These are phyloP conservation scores for Fusarium protoensiforme DNA, from an alignment of 2,329 filamentous ascomycete species.

Conservation along the genomic window DNA sequence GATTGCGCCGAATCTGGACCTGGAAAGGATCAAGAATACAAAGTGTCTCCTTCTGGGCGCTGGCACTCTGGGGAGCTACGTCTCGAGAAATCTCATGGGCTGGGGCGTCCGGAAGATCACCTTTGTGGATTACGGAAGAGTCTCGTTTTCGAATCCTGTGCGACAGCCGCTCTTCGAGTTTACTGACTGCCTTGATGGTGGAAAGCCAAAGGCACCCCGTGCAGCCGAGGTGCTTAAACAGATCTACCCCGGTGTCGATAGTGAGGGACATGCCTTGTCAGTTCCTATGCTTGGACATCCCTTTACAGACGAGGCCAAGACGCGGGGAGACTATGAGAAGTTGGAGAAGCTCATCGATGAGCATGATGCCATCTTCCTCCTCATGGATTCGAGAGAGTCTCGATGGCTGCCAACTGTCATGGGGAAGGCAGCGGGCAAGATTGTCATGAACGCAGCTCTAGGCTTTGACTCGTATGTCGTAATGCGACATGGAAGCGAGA, in stretches of 20 bases:
- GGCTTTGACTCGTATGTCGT: constrained; percentile 98
- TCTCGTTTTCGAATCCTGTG: constrained; percentile 97
- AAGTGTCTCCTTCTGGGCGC: constrained; percentile 92
- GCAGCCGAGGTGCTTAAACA: constrained; percentile 84
- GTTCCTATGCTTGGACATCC: constrained; percentile 98
- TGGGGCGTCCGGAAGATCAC: constrained; percentile 97
- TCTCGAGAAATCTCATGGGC: constrained; percentile 89
- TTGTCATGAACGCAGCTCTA: constrained; percentile 95
- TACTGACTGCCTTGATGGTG: constrained; percentile 86
- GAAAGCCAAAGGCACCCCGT: constrained; percentile 82
- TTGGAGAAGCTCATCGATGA: constrained; percentile 80
- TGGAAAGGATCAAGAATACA: constrained; percentile 89
- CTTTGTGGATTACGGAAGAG: constrained; percentile 91
- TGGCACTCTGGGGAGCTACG: constrained; percentile 93
- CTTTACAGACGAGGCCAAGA: constrained; percentile 76
- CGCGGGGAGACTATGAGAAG: constrained; percentile 78
- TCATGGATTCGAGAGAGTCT: constrained; percentile 96
- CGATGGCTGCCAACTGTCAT: constrained; percentile 97
- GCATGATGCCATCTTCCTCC: constrained; percentile 93
- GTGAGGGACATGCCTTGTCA: constrained; percentile 81
- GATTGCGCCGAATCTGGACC: constrained; percentile 86
- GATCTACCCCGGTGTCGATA: constrained; percentile 92
- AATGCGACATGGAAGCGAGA: constrained; percentile 89
- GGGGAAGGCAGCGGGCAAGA: constrained; percentile 91
- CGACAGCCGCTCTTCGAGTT: constrained; percentile 94